Base-by-base conservation (phyloP, 805 yeast genomes). In the Nakazawaea holstii region DNA sequence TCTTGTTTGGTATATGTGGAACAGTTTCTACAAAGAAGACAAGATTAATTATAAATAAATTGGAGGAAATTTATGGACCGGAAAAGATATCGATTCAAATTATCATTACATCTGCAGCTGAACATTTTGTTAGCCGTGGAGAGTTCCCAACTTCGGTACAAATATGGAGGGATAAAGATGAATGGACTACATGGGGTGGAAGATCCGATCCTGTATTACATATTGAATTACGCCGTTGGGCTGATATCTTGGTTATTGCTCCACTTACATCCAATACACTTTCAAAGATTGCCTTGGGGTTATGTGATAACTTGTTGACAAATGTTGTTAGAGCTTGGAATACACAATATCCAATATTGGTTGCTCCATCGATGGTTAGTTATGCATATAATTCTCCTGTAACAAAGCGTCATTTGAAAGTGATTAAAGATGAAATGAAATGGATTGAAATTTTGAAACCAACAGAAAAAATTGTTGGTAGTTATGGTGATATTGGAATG, bases 251-350 rank as follows among this genome's bases (percentile, higher is more conserved):
- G 43, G 64, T 78, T 31, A 76, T 78, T 28, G 79, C 80, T 47
- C 83, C 83, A 2, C 64, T 77, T 49, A 74, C 82, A 2, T 82
- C 84, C 11, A 78, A 78, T 56, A 76, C 84, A 0, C 60, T 79
- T 20, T 69, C 81, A 20, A 79, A 79, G 55, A 75, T 79, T 26
- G 70, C 82, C 0, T 59, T 78, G 35, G 84, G 84, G 1, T 61
- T 79, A 35, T 78, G 83, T 56, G 84, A 79, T 55, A 79, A 79
- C 55, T 66, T 79, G 46, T 64, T 79, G 44, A 79, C 83, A 9
- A 77, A 76, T 56, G 83, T 79, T 35, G 69, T 79, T 9, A 61
- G 84, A 44, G 82, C 83, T 3, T 79, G 84, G 84, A 78, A 79
- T 57, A 75, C 81, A 0, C 70, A 76, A 10, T 76, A 73, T 54